These are phyloP conservation scores for Zizania palustris DNA, from an alignment of 202 grass and related monocot genomes.

Conservation along the genomic window DNA sequence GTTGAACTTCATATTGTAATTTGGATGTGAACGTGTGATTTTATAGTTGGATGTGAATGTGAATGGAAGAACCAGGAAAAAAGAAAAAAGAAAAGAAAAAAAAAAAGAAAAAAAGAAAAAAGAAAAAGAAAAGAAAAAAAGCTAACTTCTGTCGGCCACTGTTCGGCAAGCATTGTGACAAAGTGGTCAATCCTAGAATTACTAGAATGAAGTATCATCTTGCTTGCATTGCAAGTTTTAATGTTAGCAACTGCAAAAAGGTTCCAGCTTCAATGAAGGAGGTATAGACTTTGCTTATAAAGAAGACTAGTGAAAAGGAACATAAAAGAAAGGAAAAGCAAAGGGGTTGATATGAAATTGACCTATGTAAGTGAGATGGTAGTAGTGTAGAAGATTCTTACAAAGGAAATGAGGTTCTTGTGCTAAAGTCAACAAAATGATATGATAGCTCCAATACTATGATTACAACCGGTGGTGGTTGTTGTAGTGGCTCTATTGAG, in stretches of 20 bases:
- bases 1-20: no score
- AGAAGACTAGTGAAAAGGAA: neutral
- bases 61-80: no score
- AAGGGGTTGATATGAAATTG: neutral
- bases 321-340: neutral
- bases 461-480: neutral
- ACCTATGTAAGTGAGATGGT: neutral
- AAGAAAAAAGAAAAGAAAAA: no score
- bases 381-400: neutral
- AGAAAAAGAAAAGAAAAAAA: no score
- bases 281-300: neutral
- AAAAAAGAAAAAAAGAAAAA: no score
- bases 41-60: no score
- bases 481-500: neutral
- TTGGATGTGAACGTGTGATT: no score
- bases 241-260: neutral
- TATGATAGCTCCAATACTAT: neutral
- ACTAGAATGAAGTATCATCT: constrained; percentile 13
- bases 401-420: neutral
- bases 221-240: neutral
- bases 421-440: neutral
- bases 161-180: constrained; percentile 15
- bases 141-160: no score
- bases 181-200: neutral
- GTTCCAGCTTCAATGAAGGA: neutral